phyloP scores from a whole-genome alignment of 768 basidiomycete species.

The Solioccasus polychromus region DNA sequence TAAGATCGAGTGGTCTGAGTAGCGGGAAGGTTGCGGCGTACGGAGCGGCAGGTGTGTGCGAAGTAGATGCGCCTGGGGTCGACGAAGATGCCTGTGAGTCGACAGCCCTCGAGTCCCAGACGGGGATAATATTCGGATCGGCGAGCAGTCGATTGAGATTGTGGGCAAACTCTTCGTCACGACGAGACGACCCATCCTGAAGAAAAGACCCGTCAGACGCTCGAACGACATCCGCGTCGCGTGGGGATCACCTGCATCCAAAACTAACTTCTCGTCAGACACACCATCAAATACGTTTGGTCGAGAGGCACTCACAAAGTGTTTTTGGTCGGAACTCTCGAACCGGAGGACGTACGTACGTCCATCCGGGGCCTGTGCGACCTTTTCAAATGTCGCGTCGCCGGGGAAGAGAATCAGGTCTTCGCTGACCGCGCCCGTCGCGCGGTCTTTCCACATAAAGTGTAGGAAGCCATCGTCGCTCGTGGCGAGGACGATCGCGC shows the following conservation, averaged over 20 bases:
- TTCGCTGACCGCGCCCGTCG: conserved; percentile 59
- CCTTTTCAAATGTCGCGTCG: conserved; percentile 79
- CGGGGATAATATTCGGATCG: conserved; percentile 59
- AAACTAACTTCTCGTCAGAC: conserved; percentile 46
- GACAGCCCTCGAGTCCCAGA: conserved; percentile 48
- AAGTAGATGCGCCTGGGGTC: conserved; percentile 28
- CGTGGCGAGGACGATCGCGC: conserved; percentile 64
- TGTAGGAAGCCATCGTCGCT: conserved; percentile 76
- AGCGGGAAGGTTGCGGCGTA: conserved; percentile 8
- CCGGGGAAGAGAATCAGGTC: conserved; percentile 86
- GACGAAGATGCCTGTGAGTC: conserved; percentile 50
- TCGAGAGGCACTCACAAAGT: conserved; percentile 64
- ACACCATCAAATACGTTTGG: neutral
- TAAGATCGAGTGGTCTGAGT: neutral
- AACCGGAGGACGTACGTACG: conserved; percentile 89
- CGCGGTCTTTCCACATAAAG: conserved; percentile 77
- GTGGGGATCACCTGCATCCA: conserved; percentile 79
- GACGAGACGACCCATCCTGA: conserved; percentile 63
- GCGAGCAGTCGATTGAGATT: conserved; percentile 71
- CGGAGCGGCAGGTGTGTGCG: conserved; percentile 32
- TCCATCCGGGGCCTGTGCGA: conserved; percentile 61
- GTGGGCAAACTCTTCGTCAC: conserved; percentile 69
- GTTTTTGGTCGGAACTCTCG: conserved; percentile 82
- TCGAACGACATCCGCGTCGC: too few relatives aligned
- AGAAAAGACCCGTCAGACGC: neutral